Evolutionary conservation across 345 rosid species (phyloP).

Genomic region (Citrus unshiu): DNA sequence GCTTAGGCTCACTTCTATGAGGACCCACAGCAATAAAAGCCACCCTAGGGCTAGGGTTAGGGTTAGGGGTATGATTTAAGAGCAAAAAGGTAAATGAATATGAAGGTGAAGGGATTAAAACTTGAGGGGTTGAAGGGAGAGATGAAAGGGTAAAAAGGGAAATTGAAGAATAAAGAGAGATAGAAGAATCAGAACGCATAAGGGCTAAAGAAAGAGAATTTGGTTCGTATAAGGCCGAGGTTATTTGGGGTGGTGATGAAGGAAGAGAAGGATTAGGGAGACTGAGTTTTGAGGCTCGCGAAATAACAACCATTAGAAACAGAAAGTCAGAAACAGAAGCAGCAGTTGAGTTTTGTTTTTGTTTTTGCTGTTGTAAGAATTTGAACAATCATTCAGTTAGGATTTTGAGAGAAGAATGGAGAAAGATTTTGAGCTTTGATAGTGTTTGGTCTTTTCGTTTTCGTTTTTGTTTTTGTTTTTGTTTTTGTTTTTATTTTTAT

Average conservation of each 20-base stretch:
- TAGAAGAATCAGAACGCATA: constrained; percentile 54
- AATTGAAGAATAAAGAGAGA: constrained; percentile 60
- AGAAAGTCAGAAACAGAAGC: background rate
- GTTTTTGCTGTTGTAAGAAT: background rate
- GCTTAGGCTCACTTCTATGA: constrained; percentile 50
- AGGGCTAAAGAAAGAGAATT: constrained; percentile 66
- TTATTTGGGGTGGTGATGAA: constrained; percentile 31
- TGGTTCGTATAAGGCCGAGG: constrained; percentile 60
- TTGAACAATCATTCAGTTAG: background rate
- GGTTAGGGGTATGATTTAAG: constrained; percentile 9
- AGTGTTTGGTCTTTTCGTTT: background rate
- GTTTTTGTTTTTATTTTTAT: background rate
- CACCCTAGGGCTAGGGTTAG: constrained; percentile 30
- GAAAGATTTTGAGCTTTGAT: background rate
- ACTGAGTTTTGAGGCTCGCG: constrained; percentile 44
- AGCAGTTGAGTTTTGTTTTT: background rate
- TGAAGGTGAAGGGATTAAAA: constrained; percentile 28
- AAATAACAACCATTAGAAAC: constrained; percentile 34
- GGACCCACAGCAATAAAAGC: constrained; percentile 56
- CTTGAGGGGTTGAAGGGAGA: constrained; percentile 28
- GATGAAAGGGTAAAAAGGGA: constrained; percentile 27
- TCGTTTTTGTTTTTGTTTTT: background rate
- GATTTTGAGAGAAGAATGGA: background rate
- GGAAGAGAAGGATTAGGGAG: constrained; percentile 34
- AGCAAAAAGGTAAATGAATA: constrained; percentile 27